These are phyloP conservation scores for Fusarium fracticaudum DNA, from an alignment of 2,329 filamentous ascomycete genomes.

Conservation along the genomic window DNA sequence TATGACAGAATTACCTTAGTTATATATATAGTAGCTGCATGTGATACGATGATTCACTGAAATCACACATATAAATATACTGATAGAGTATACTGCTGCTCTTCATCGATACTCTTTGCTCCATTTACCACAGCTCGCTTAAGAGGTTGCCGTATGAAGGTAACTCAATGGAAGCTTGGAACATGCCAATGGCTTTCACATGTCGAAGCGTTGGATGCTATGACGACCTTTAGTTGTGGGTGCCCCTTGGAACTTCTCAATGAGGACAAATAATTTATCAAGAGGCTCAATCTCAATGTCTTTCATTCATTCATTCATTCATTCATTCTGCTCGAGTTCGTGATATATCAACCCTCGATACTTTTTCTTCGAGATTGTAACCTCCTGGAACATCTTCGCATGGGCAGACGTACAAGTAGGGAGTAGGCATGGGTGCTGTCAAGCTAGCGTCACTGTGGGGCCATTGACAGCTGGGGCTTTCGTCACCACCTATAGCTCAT, in stretches of 20 bases:
- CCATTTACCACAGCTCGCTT: not conserved
- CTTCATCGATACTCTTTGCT: not conserved
- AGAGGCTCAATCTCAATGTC: too few species aligned
- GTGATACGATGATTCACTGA: not conserved
- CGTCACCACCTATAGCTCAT: slow-evolving; percentile 17
- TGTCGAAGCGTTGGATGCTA: not conserved
- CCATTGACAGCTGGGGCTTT: slow-evolving; percentile 7
- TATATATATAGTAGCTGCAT: not conserved
- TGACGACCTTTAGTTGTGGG: not conserved
- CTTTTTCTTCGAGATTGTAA: not conserved
- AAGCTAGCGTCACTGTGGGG: slow-evolving; percentile 29
- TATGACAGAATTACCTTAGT: not conserved
- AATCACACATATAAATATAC: not conserved
- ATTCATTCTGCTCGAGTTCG: not conserved
- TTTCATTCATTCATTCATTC: too few species aligned
- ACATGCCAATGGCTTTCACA: slow-evolving; percentile 9
- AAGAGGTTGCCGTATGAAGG: not conserved
- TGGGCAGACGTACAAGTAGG: not conserved
- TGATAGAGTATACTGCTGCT: not conserved
- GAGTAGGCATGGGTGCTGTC: slow-evolving; percentile 2
- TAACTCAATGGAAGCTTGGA: not conserved
- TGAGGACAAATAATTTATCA: not conserved
- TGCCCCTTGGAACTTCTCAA: not conserved
- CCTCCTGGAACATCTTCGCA: not conserved
- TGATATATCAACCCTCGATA: not conserved